Evolutionary conservation across 176 grass and related monocot genomes (phyloP), one percentile per base, ranked within the genome.

Genomic region (Puya raimondii): DNA sequence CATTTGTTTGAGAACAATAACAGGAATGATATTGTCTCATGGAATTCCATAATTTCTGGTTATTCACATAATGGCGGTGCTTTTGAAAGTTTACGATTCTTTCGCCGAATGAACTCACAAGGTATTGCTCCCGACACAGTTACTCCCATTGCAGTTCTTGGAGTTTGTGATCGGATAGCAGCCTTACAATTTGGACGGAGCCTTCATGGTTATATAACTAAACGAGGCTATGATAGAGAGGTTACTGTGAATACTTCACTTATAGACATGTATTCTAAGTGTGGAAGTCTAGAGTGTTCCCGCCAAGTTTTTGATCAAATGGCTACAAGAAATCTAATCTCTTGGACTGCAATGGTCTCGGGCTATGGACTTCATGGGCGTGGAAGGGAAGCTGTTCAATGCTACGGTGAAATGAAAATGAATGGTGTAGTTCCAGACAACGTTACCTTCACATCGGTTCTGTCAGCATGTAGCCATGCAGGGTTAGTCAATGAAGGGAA

Each of bases 391-490:
- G 69, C 82, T 29, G 11, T 87, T 63, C 68, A 68, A 58, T 61
- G 86, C 26, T 91, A 80, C 64, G 13, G 13, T 12, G 50, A 74
- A 3, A 87, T 91, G 88, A 78, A 78, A 59, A 33, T 67, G 63
- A 66, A 74, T 1, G 66, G 79, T 51, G 68, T 91, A 4, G 3
- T 14, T 50, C 85, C 85, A 15, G 86, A 91, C 2, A 77, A 75
- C 69, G 67, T 91, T 23, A 85, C 88, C 10, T 87, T 87, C 26
- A 71, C 79, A 0, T 85, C 88, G 0, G 66, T 82, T 63, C 56
- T 91, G 59, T 85, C 79, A 49, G 73, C 88, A 67, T 91, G 88
- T 18, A 85, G 82, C 61, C 85, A 91, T 54, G 72, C 85, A 1
- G 72, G 81, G 47, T 51, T 91, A 21, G 79, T 91, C 25, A 50